Evolutionary conservation across 2,329 filamentous ascomycete genomes (phyloP), one percentile per base, ranked within the genome.

Genomic region (Ciborinia camelliae): DNA sequence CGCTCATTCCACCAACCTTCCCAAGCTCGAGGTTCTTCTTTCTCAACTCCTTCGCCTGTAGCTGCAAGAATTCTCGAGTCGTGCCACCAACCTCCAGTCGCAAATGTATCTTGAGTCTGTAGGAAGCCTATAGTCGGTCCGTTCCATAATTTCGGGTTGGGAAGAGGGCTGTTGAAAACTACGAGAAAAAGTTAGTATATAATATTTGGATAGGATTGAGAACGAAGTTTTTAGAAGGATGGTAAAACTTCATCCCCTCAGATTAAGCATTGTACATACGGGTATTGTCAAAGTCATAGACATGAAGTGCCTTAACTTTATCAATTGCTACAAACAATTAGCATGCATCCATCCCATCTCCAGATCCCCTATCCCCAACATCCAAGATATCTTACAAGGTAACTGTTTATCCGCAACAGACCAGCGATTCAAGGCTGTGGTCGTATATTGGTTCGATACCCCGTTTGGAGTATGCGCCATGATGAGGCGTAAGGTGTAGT

Each of bases 221-320:
- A 4, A 45, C 60, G 68, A 55, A 15, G 12, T n/a, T 23, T 48
- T n/a, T 20, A 12, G 15, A 4, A 37, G n/a, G 14, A 54, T 26
- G 43, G 30, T 52, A 30, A 35, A 30, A 14, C 26, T 12, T 30
- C 37, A 9, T 26, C 37, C n/a, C 15, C 30, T 12, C 14, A 59
- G 37, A 51, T 4, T 12, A 47, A 61, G 51, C 32, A 43, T 50
- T n/a, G 12, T 53, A 69, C 88, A 76, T 80, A 94, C 91, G 80
- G 45, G 94, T 98, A 75, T 99, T 98, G 78, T 99, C 95, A 77
- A 98, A 99, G 77, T 99, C 95, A 79, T 98, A 98, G 71, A 99
- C 85, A 75, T 98, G 94, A 61, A 99, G 86, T 10, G 86, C 80
- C 75, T 86, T 91, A 77, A 98, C 89, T 63, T 86, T 81, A 50